Evolutionary conservation across 2,329 filamentous ascomycete species (phyloP), one percentile per base, ranked within the genome.

Genomic region (Alternaria postmessia): DNA sequence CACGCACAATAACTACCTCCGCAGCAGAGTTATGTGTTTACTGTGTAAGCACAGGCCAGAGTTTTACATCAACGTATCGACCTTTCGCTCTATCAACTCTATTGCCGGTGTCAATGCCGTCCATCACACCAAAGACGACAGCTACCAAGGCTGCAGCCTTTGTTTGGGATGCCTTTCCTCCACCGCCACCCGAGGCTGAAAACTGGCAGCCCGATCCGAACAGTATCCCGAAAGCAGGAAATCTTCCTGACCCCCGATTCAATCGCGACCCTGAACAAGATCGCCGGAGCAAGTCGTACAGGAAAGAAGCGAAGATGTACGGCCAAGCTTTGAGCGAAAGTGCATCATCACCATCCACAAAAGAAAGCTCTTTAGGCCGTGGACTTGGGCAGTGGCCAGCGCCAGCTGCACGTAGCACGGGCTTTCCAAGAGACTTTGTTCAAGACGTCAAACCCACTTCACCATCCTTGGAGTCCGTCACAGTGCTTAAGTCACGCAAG

Each of bases 91-190:
- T 22, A 22, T 22, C 22, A 22, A 22, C 22, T 22, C 22, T 22
- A 22, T 22, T 22, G 1, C 20, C 4, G 14, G 30, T 49, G 32
- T 26, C 7, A 4, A 57, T 57, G 54, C 54, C 54, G 3, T 44
- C 22, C 36, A 51, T 57, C 5, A 28, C 18, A 14, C 22, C 54
- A 24, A 43, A 42, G 20, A 44, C 38, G n/a, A 51, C 16, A 12
- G 7, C 46, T 44, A 34, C 18, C 18, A 38, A 22, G 3, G 9
- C 14, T 16, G 7, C 20, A 1, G 24, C 24, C 5, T 11, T 59
- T 4, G 54, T 55, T 0, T 68, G 59, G 64, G 54, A 62, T 7
- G 16, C 32, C 0, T 69, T 70, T n/a, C 54, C 67, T 1, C 43
- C 51, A 1, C 60, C 61, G 1, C 51, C 59, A 9, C 62, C 61